phyloP scores from a whole-genome alignment of 352 stramenopile species.

The Globisporangium nagaii region DNA sequence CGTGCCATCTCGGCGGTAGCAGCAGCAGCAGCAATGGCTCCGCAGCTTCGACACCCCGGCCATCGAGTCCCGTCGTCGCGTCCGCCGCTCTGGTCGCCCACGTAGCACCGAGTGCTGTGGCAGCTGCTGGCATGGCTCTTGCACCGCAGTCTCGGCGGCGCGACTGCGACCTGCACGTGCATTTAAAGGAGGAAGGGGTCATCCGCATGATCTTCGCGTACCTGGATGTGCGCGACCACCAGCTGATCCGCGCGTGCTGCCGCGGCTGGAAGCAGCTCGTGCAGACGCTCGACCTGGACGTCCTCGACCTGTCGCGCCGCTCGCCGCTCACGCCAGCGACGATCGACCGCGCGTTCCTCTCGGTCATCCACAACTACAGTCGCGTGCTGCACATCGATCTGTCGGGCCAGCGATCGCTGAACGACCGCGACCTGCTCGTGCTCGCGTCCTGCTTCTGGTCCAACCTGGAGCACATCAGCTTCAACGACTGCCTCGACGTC shows the following conservation, averaged over 20 bases:
- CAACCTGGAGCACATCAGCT: constrained; percentile 52
- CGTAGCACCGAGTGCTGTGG: neutral
- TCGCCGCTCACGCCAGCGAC: constrained; percentile 48
- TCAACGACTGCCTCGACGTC: constrained; percentile 71
- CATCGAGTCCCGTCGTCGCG: neutral
- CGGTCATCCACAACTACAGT: constrained; percentile 63
- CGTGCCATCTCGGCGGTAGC: constrained; percentile 3
- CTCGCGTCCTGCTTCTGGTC: constrained; percentile 79
- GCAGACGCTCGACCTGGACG: constrained; percentile 58
- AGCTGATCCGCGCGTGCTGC: constrained; percentile 48
- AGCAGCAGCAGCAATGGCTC: constrained; percentile 1
- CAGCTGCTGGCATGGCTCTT: neutral
- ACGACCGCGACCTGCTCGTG: constrained; percentile 70
- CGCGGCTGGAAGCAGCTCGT: constrained; percentile 60
- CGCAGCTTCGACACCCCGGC: neutral
- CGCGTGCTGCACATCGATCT: constrained; percentile 57
- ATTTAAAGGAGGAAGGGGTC: constrained; percentile 53
- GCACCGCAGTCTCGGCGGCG: neutral
- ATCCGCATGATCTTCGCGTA: constrained; percentile 59
- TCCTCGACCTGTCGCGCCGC: constrained; percentile 48
- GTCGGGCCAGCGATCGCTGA: constrained; percentile 61
- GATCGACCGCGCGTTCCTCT: constrained; percentile 52
- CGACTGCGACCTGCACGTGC: constrained; percentile 30
- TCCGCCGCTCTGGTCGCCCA: too few relatives aligned
- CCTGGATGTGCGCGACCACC: constrained; percentile 72